Base-by-base conservation (phyloP, 2,329 filamentous ascomycete species). In the Chaetomium sp. region DNA sequence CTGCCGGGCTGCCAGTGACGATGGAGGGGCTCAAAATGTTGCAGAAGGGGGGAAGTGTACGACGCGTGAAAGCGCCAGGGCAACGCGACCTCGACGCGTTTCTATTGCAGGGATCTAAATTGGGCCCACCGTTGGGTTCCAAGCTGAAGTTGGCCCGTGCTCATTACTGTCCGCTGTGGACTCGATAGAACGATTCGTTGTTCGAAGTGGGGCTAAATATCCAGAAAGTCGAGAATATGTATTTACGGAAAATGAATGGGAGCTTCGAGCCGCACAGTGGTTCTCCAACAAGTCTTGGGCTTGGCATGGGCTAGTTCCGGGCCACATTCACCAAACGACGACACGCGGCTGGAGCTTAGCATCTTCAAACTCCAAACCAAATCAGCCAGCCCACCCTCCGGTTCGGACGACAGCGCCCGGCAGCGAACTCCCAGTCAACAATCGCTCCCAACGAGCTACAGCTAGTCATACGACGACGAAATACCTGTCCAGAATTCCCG, bases 21-120 rank as follows among this genome's bases (percentile, higher is more conserved):
- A 49, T 48, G 49, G 55, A 59, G 57, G 58, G 61, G 54, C 57
- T 57, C 32, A 51, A 59, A 41, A 38, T 40, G 56, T 51, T 52
- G 48, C 53, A 55, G 43, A 54, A 59, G 54, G 51, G 59, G 57
- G 48, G 53, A 58, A 53, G 34, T 32, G 58, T 53, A 32, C 14
- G 56, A 63, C 63, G 61, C 59, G 62, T 59, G 52, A 58, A 60
- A 57, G 41, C 47, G 50, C 44, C 48, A 53, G 49, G 9, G 34
- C 49, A 49, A 59, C 62, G 57, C 63, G 58, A 53, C 44, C 49
- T 12, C 34, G 45, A 49, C 63, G 60, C 59, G 62, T 56, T 44
- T 49, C 19, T 46, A 47, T 14, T 32, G 41, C 63, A 64, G 59
- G 63, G 63, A 45, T 59, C 56, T 64, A 61, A 62, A 63, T 62